Base-by-base conservation (phyloP, 2,329 filamentous ascomycete species). In the Aspergillus vadensis region DNA sequence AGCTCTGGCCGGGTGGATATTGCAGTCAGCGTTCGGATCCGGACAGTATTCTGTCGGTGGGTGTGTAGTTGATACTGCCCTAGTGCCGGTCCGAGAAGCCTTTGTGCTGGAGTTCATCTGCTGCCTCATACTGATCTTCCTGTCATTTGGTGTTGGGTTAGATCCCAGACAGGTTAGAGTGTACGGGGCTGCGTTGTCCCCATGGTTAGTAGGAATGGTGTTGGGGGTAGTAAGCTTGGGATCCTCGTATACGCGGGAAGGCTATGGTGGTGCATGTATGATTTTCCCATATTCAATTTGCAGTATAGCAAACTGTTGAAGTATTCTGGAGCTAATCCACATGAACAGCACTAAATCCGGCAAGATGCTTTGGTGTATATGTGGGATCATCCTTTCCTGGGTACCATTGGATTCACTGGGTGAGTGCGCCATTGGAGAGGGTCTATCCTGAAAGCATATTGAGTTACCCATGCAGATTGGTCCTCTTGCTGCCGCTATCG, bases 111-210 rank as follows among this genome's bases (percentile, higher is more conserved):
- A 85, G 65, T 79, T 80, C 47, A 75, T 82, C 57, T 76, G 76
- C 10, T 76, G 74, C 4, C 75, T 82, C 12, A 72, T 78, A 1
- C 65, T 84, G 9, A 67, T 86, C 0, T 79, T 83, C 63, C 74
- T 85, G 17, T 76, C 81, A 0, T 85, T 83, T 63, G 82, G 83
- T 0, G 79, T 83, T 7, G 83, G 81, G 10, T 72, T 86, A 3
- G 83, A 85, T 67, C 83, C 83, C 2, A 72, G 83, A 2, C 82
- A 85, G 65, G 74, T 74, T 2, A 69, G 77, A 10, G 69, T 82
- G 4, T 84, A 82, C 62, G 83, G 83, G 0, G 81, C 81, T 2
- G 78, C 81, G 0, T 67, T 83, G 3, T 79, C 78, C 0, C 82
- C 83, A 0, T 74, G 83, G 23, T 70, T 85, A 5, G 81, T 85